Base-by-base conservation (phyloP, 2,329 filamentous ascomycete species). In the Endocalyx cinctus region DNA sequence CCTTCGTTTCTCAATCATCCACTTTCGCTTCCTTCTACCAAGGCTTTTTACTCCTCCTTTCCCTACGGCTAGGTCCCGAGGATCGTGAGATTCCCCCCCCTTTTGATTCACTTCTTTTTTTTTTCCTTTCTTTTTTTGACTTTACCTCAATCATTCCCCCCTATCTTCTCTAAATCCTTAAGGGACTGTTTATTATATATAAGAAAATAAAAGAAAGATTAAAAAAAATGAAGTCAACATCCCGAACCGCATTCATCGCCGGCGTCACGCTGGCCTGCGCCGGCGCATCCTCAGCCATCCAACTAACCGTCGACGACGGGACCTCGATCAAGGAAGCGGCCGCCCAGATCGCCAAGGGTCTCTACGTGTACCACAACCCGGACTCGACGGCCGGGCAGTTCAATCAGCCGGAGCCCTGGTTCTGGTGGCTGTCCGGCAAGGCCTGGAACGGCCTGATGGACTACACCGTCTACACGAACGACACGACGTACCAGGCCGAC, bases 341-440 rank as follows among this genome's bases (percentile, higher is more conserved):
- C 6, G 35, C 44, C 10, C 30, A 43, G 23, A 48, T 58, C 23
- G 49, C 53, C 14, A 49, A 54, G 31, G 50, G 49, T 5, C 34
- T 59, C 8, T 57, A 51, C 31, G 30, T 38, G 18, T 58, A 51
- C 31, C 48, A 58, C 42, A 51, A 58, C 29, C 34, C 47, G 25
- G 37, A 25, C 19, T 45, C 56, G 6, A 55, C 54, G 6, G 45
- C 52, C 15, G 56, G 55, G 5, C 47, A 55, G 32, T 59, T 59
- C 36, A 50, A 43, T 38, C 56, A 59, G 34, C 51, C 54, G 4
- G 22, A 59, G 25, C 43, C 50, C 1, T 59, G 56, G 56, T 58
- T 46, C 34, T 59, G 56, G 56, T 59, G 56, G 56, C 38, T 56
- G 2, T 58, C 55, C 2, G 56, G 56, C 13, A 54, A 50, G 10